Conservation (phyloP, 2,329 filamentous ascomycete genomes). For the Zasmidium angulare region DNA sequence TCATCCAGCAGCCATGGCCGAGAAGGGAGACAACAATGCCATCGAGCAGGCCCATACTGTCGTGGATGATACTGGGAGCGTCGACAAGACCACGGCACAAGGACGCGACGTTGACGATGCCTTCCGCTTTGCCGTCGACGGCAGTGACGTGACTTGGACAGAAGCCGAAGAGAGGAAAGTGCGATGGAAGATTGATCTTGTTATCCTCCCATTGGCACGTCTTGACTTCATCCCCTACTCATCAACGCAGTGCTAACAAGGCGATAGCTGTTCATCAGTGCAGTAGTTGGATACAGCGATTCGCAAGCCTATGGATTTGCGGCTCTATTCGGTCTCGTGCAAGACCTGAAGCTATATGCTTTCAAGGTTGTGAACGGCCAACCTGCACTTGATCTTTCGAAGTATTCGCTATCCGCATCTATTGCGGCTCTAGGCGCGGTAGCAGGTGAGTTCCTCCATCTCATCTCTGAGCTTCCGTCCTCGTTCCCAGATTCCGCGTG, state of each 20-base stretch:
- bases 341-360: background rate
- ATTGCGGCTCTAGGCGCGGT: background rate
- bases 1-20: background rate
- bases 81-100: background rate
- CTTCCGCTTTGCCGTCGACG: background rate
- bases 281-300: background rate
- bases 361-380: background rate
- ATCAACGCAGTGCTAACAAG: background rate
- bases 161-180: conserved; percentile 22
- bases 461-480: too few species aligned
- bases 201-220: conserved; percentile 40
- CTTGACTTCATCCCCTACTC: background rate
- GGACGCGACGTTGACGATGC: conserved; percentile 1
- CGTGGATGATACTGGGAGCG: background rate
- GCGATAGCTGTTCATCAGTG: conserved; percentile 2
- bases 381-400: background rate
- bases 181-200: conserved; percentile 38
- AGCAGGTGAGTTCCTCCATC: too few species aligned
- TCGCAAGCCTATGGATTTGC: conserved; percentile 4
- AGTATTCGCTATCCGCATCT: background rate
- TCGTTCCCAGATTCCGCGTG: too few species aligned
- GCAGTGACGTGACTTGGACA: conserved; percentile 4
- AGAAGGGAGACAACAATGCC: conserved; percentile 1
- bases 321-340: background rate
- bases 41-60: background rate